Base-by-base conservation (phyloP, 2,329 filamentous ascomycete genomes). In the Neopestalotiopsis clavispora region DNA sequence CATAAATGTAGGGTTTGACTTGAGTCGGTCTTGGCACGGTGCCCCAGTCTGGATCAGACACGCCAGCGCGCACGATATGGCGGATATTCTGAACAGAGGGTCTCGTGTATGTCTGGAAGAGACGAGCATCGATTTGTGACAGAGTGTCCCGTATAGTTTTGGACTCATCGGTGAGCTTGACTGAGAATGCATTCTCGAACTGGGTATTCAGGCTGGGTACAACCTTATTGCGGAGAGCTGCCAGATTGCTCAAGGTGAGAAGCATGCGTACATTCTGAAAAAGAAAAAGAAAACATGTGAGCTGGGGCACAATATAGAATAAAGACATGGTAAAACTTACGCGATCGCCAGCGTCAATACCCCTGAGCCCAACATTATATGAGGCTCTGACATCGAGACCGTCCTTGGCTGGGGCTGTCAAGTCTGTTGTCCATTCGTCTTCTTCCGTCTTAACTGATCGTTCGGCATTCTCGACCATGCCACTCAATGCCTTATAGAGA, bases 381-480 rank as follows among this genome's bases (percentile, higher is more conserved):
- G 79, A 78, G 14, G 80, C 76, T 14, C 77, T 76, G 23, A 79
- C 75, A 13, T 75, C 77, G 2, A 70, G 71, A 3, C 75, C 70
- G 30, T 78, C 74, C 13, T 78, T 73, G 7, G 83, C 78, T 49
- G 82, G 80, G 6, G 79, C 77, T 14, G 87, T 85, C 20, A 78
- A 74, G 17, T 86, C 84, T 3, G 84, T 83, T 0, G 84, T 86
- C 88, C 88, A 90, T 68, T 89, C 87, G 69, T 90, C 87, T 60
- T 91, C 90, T 0, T 88, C 83, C 73, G 89, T 90, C 73, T 90
- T 89, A 14, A 90, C 80, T 3, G 91, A 87, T 68, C 90, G 90
- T 81, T 98, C 94, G 3, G 96, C 95, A 79, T 97, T 98, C 81
- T 98, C 96, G 1, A 99, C 94, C 90, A 99, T 95, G 28, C 95